Percentiles rank a stretch among this genome's conserved stretches.
Conservation (phyloP, 2,329 filamentous ascomycete genomes). For the Zarea fungicola region DNA sequence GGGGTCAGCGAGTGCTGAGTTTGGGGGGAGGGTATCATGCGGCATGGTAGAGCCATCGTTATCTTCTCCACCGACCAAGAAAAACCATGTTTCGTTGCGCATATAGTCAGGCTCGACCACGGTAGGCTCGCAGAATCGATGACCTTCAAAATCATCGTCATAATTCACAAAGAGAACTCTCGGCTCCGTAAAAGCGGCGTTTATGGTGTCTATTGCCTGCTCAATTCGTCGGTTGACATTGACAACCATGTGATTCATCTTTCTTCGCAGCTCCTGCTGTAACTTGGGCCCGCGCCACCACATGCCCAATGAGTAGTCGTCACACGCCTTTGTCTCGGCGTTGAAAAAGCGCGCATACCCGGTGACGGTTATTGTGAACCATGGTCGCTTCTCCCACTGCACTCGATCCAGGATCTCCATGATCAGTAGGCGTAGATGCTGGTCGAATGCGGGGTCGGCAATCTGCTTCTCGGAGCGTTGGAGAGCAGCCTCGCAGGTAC, state of each 20-base stretch:
- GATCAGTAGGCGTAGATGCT: conserved; percentile 33
- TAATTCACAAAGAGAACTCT: conserved; percentile 42
- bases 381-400: conserved; percentile 39
- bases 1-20: conserved; percentile 33
- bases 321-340: conserved; percentile 36
- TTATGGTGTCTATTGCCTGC: conserved; percentile 30
- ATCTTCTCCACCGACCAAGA: conserved; percentile 40
- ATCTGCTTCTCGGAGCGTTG: conserved; percentile 29
- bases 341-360: conserved; percentile 47
- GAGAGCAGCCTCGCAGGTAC: conserved; percentile 38
- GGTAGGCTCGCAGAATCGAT: conserved; percentile 38
- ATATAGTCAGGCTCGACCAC: conserved; percentile 39
- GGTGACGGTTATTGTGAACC: conserved; percentile 39
- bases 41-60: conserved; percentile 24
- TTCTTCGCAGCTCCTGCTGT: conserved; percentile 30
- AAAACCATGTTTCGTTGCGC: conserved; percentile 42
- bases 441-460: conserved; percentile 32
- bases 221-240: conserved; percentile 37
- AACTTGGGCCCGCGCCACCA: conserved; percentile 41
- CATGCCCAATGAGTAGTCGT: conserved; percentile 40
- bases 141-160: conserved; percentile 38
- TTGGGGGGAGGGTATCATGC: conserved; percentile 19
- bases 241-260: conserved; percentile 41
- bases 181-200: conserved; percentile 30
- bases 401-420: conserved; percentile 39